Conservation (phyloP, 2,329 filamentous ascomycete genomes). For the Neonectria sp. region DNA sequence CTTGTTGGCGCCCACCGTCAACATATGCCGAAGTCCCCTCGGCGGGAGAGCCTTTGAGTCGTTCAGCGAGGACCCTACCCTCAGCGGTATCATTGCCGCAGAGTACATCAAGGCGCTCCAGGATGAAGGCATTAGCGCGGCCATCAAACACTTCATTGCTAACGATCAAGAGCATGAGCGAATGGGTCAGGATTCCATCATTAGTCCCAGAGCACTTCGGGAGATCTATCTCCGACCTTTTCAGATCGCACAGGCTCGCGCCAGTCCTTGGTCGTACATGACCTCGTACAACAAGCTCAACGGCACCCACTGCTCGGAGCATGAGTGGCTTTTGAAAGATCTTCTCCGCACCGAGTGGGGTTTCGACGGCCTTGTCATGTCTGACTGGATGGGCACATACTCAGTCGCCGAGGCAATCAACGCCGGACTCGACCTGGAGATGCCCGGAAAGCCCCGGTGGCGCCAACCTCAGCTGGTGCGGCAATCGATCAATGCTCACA, state of each 20-base stretch:
- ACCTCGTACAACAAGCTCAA: slow-evolving; percentile 6
- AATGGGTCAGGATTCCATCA: neutral
- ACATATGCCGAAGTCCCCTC: neutral
- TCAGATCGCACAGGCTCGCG: neutral
- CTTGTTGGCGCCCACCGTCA: neutral
- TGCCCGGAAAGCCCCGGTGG: slow-evolving; percentile 23
- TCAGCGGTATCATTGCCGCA: neutral
- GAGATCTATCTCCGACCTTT: neutral
- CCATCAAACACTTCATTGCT: neutral
- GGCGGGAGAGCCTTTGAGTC: neutral
- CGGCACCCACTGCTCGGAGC: neutral
- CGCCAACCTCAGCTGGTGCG: neutral
- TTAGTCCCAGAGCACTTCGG: neutral
- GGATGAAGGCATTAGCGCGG: neutral
- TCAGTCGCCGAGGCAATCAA: slow-evolving; percentile 45
- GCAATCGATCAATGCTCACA: slow-evolving; percentile 9
- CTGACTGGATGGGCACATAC: slow-evolving; percentile 52
- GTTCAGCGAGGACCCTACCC: neutral
- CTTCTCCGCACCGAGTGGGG: slow-evolving; percentile 44
- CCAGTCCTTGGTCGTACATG: slow-evolving; percentile 1
- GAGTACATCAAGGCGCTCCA: neutral
- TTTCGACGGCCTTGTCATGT: slow-evolving; percentile 52
- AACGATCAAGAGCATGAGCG: slow-evolving; percentile 1
- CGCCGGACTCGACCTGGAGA: slow-evolving; percentile 41
- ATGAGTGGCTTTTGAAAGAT: neutral